Evolutionary conservation across 495 filamentous ascomycete species (phyloP).

Genomic region (Cenococcum geophilum): DNA sequence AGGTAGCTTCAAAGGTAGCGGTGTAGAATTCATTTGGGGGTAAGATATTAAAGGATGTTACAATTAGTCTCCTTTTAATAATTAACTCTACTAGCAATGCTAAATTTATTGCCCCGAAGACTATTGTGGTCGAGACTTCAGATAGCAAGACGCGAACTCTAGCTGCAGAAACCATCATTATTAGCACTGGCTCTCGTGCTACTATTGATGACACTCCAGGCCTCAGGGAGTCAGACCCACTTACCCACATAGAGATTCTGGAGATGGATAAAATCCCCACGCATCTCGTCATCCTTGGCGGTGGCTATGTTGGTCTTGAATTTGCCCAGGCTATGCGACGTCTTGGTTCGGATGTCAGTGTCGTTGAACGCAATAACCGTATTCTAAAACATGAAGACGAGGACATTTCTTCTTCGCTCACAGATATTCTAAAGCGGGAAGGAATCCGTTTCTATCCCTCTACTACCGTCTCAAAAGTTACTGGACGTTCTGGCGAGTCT

Average conservation of each 20-base stretch:
- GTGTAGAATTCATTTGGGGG: too few relatives aligned
- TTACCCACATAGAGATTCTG: slow-evolving; percentile 22
- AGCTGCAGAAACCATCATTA: slow-evolving; percentile 20
- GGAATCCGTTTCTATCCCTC: slow-evolving; percentile 9
- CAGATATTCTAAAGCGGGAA: slow-evolving; percentile 15
- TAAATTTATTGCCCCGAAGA: slow-evolving; percentile 6
- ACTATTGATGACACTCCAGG: slow-evolving; percentile 13
- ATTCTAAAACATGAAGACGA: slow-evolving; percentile 19
- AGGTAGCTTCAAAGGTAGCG: too few relatives aligned
- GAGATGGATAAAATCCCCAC: slow-evolving; percentile 17
- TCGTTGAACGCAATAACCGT: slow-evolving; percentile 10
- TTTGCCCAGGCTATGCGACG: slow-evolving; percentile 19
- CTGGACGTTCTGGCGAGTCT: slow-evolving; percentile 10
- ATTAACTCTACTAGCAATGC: too few relatives aligned
- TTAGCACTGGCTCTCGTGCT: slow-evolving; percentile 22
- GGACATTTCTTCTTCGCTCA: slow-evolving; percentile 7
- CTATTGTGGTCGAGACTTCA: slow-evolving; percentile 9
- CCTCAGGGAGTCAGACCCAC: slow-evolving; percentile 14
- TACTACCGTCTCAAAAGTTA: background rate
- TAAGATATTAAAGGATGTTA: too few relatives aligned
- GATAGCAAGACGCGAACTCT: slow-evolving; percentile 13
- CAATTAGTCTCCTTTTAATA: too few relatives aligned
- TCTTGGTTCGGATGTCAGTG: slow-evolving; percentile 16
- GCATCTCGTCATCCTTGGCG: slow-evolving; percentile 24
- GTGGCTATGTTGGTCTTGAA: slow-evolving; percentile 20